Evolutionary conservation across 2,329 filamentous ascomycete species (phyloP).

Genomic region (Venturiaceae sp.): DNA sequence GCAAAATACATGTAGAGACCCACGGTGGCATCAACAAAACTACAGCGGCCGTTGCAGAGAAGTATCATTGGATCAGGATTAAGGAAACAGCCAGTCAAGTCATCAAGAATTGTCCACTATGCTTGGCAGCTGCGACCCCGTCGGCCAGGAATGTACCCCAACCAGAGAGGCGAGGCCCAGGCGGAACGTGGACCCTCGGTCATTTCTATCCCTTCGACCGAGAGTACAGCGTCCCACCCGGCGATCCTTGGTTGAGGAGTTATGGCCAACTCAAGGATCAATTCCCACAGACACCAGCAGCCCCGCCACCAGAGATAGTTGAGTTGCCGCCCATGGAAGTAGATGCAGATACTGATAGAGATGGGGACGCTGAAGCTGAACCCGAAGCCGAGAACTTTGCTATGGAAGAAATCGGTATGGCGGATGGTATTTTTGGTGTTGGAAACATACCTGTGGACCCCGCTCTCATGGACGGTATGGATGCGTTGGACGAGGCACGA

Average conservation of each 20-base stretch:
- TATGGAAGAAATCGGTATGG: not conserved
- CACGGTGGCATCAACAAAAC: conserved; percentile 98
- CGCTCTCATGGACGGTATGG: not conserved
- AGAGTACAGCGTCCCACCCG: conserved; percentile 7
- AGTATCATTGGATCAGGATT: conserved; percentile 95
- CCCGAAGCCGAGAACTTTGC: not conserved
- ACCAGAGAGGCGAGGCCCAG: not conserved
- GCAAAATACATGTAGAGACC: conserved; percentile 60
- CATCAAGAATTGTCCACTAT: conserved; percentile 83
- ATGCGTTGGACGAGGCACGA: not conserved
- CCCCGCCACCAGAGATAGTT: not conserved
- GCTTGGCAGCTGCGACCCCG: conserved; percentile 25
- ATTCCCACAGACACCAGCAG: not conserved
- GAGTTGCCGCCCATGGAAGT: not conserved
- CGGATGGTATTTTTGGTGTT: not conserved
- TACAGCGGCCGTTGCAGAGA: conserved; percentile 84
- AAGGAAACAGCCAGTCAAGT: conserved; percentile 95
- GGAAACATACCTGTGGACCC: not conserved
- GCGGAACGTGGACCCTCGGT: not conserved
- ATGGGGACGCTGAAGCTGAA: not conserved
- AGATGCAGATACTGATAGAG: not conserved
- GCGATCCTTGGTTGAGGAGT: conserved; percentile 1
- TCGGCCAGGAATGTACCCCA: not conserved
- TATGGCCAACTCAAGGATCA: not conserved
- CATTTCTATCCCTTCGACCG: conserved; percentile 1